Evolutionary conservation across 371 early-diverging fungal species (phyloP).

Genomic region (Entomophthora muscae): DNA sequence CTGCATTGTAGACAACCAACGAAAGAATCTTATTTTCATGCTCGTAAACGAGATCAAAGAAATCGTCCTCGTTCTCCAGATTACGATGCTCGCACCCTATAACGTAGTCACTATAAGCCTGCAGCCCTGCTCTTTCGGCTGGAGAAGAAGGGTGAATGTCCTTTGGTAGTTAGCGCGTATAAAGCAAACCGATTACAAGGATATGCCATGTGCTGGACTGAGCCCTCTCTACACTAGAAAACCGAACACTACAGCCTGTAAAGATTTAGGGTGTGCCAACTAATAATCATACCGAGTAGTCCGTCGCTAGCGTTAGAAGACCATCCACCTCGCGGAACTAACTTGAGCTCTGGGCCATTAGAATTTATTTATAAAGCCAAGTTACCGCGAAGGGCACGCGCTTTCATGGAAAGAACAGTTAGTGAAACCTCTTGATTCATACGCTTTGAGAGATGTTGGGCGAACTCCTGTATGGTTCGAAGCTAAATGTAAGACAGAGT

Average conservation of each 20-base stretch:
- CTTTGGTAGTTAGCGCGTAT: neutral
- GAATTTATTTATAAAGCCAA: neutral
- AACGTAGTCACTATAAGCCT: slow-evolving; percentile 35
- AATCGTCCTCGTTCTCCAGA: slow-evolving; percentile 34
- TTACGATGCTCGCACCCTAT: slow-evolving; percentile 38
- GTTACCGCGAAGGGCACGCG: slow-evolving; percentile 36
- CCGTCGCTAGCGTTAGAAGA: neutral
- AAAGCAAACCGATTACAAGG: slow-evolving; percentile 14
- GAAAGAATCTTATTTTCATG: slow-evolving; percentile 31
- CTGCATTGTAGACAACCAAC: slow-evolving; percentile 39
- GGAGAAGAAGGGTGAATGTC: slow-evolving; percentile 36
- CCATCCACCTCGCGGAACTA: neutral
- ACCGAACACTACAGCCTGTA: slow-evolving; percentile 51
- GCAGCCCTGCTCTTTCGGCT: slow-evolving; percentile 41
- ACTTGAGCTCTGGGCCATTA: slow-evolving; percentile 5
- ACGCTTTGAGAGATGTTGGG: slow-evolving; percentile 23
- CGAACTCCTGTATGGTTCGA: slow-evolving; percentile 6
- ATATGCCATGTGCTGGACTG: slow-evolving; percentile 60
- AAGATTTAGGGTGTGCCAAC: slow-evolving; percentile 11
- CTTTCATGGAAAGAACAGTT: slow-evolving; percentile 48
- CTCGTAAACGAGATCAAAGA: slow-evolving; percentile 33
- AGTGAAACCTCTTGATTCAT: slow-evolving; percentile 32
- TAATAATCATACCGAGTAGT: neutral
- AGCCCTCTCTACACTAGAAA: slow-evolving; percentile 44
- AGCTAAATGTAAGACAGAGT: neutral